Evolutionary conservation across 177 flowering plant genomes (phyloP), one percentile per base, ranked within the genome.

Genomic region (Tripterygium wilfordii): DNA sequence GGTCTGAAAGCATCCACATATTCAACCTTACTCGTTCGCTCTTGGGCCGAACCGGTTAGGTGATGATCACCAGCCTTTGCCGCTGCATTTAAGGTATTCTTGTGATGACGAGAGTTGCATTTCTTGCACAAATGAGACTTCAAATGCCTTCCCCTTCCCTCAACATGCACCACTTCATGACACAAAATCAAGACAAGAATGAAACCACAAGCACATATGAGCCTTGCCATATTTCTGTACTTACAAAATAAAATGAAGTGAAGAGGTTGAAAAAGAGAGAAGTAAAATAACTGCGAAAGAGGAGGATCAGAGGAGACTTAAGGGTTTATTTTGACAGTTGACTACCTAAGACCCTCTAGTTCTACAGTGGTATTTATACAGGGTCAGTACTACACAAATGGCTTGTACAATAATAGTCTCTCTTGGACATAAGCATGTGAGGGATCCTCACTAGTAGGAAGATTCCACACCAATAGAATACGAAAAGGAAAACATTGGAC

Each of bases 121-220:
- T 23, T 54, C 39, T 41, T 43, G 47, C 62, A 57, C 22, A 5
- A 0, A 2, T 27, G 18, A 26, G 44, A 24, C 47, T 51, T 54
- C 51, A 64, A 54, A 28, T 58, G 56, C 45, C 69, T 64, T 45
- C 49, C 64, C 45, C 69, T 64, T 45, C 49, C 64, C 16, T 59
- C 57, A 13, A 55, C 49, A 23, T n/a, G 20, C 15, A 28, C 25
- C 26, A 35, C 24, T 45, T 59, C 61, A 19, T 45, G 57, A 18
- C 56, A 54, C 3, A 54, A 4, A 30, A 64, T n/a, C 41, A 64
- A 32, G 2, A 49, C 36, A 37, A 60, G 17, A 31, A 64, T 14
- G 10, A 52, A 42, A 33, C 15, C 24, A 31, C 43, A 44, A 49
- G 36, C 33, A 54, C 18, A 17, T 6, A 38, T 5, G 0, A 55